Evolutionary conservation across 108 stramenopile species (phyloP).

Genomic region (Cyclotella atomus): DNA sequence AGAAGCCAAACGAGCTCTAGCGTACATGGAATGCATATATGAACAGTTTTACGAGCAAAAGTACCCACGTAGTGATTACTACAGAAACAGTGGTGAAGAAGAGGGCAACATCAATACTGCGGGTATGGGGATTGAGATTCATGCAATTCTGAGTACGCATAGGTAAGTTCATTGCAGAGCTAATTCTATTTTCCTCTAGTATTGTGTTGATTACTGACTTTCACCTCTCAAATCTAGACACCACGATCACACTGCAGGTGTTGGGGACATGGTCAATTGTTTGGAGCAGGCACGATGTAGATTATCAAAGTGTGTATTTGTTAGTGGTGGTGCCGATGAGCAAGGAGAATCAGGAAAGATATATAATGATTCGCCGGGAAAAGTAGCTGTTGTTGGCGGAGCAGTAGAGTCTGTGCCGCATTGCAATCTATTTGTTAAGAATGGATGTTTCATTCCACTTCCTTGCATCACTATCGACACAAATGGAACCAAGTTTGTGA

Average conservation of each 20-base stretch:
- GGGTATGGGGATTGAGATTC: constrained; percentile 54
- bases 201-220: no score
- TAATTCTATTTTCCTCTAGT: no score
- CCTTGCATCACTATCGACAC: constrained; percentile 33
- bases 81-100: not conserved
- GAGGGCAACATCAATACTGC: not conserved
- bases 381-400: constrained; percentile 60
- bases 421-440: constrained; percentile 58
- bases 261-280: constrained; percentile 36
- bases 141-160: constrained; percentile 77
- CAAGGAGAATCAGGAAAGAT: not conserved
- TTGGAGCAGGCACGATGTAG: not conserved
- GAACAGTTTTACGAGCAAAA: constrained; percentile 54
- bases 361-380: constrained; percentile 11
- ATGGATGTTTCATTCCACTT: constrained; percentile 73
- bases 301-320: constrained; percentile 1
- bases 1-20: constrained; percentile 52
- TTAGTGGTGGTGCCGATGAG: constrained; percentile 18
- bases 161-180: no score
- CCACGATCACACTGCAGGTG: constrained; percentile 86
- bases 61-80: constrained; percentile 11
- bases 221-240: no score
- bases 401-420: constrained; percentile 81
- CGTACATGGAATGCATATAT: constrained; percentile 60
- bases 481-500: constrained; percentile 23